phyloP scores from a whole-genome alignment of 2,329 filamentous ascomycete species.

The Diaporthe citriasiana region DNA sequence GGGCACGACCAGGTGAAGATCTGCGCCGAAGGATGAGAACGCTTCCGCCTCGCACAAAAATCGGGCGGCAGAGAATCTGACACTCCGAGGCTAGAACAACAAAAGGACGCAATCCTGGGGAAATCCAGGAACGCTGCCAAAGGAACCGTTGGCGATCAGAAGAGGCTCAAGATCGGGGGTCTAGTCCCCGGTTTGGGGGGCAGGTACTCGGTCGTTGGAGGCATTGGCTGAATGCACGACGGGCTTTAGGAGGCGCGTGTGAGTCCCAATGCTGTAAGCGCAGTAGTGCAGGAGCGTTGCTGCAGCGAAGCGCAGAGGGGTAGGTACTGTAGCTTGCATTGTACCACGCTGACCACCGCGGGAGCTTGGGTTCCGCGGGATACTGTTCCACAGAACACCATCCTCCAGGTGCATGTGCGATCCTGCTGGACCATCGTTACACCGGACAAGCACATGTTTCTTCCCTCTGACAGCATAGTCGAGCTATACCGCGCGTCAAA shows the following conservation, averaged over 20 bases:
- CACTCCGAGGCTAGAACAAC: not conserved
- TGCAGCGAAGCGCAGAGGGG: constrained; percentile 21
- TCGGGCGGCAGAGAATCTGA: constrained; percentile 2
- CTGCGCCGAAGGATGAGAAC: constrained; percentile 7
- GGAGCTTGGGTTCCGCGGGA: not conserved
- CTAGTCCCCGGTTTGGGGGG: not conserved
- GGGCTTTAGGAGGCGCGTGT: not conserved
- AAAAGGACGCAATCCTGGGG: constrained; percentile 19
- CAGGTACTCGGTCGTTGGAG: constrained; percentile 3
- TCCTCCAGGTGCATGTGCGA: constrained; percentile 10
- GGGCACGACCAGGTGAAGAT: constrained; percentile 2
- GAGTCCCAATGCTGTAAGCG: constrained; percentile 1
- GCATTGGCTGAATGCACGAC: not conserved
- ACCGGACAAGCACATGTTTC: constrained; percentile 17
- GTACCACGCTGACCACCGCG: constrained; percentile 21
- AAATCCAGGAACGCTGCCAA: constrained; percentile 26
- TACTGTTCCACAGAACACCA: not conserved
- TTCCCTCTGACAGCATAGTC: not conserved
- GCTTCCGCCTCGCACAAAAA: constrained; percentile 13
- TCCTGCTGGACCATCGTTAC: constrained; percentile 4
- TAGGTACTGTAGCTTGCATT: not conserved
- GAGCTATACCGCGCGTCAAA: constrained; percentile 2
- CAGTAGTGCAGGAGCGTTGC: constrained; percentile 14
- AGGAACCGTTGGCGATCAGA: constrained; percentile 22
- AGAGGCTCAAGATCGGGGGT: constrained; percentile 18